A percentile compares a stretch with the other conserved stretches of the same genome.
phyloP scores from a whole-genome alignment of 73 alveolate genomes.

The Paramecium tetraurelia region DNA sequence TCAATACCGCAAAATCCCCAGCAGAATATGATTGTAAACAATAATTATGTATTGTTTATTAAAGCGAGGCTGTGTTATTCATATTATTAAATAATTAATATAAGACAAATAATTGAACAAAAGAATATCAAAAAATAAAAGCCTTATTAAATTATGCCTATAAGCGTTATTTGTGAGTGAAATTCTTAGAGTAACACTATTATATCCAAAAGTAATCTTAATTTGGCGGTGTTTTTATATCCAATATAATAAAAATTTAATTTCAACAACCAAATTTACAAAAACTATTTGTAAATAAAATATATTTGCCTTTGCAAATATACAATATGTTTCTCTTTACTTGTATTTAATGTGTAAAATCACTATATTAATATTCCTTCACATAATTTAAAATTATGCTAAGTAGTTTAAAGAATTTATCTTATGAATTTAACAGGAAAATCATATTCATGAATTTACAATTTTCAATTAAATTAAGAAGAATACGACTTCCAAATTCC shows the following conservation, averaged over 20 bases:
- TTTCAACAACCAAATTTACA: neutral
- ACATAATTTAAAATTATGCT: too few relatives aligned
- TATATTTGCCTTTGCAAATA: neutral
- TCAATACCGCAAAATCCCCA: slow-evolving; percentile 25
- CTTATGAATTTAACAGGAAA: too few relatives aligned
- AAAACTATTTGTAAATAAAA: neutral
- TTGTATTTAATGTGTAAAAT: neutral
- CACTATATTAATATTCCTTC: too few relatives aligned
- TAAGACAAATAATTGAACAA: neutral
- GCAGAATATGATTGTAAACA: neutral
- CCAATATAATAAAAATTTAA: neutral
- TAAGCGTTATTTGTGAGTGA: too few relatives aligned
- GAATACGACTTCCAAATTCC: too few relatives aligned
- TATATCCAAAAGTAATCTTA: neutral
- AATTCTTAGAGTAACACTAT: too few relatives aligned
- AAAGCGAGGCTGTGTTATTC: neutral
- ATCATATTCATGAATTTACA: too few relatives aligned
- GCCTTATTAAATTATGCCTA: neutral
- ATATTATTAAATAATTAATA: neutral
- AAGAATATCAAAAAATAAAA: neutral
- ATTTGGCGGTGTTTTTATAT: neutral
- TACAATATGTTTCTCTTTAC: neutral
- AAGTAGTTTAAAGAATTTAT: too few relatives aligned
- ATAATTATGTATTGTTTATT: slow-evolving; percentile 14
- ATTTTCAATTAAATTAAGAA: too few relatives aligned